Evolutionary conservation across 129 eudicot genomes (phyloP).

Genomic region (Artemisia tridentata): DNA sequence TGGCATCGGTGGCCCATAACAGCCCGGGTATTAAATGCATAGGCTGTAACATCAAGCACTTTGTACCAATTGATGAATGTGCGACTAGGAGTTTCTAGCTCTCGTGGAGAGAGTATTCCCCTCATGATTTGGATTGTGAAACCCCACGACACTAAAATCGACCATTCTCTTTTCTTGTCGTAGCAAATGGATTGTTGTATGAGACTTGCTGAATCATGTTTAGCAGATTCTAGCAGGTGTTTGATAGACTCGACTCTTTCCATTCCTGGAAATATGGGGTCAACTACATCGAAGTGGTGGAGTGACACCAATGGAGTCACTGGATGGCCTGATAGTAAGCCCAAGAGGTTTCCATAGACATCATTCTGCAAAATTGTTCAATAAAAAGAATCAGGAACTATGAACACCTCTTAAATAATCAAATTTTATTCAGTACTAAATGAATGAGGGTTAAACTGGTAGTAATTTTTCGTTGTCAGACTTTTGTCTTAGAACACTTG

Average conservation of each 20-base stretch:
- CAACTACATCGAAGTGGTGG: conserved; percentile 81
- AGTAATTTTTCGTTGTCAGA: too few relatives aligned
- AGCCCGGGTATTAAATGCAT: conserved; percentile 78
- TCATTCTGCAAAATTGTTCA: conserved; percentile 56
- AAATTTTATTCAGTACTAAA: too few relatives aligned
- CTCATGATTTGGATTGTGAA: conserved; percentile 63
- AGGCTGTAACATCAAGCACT: conserved; percentile 70
- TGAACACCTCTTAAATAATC: too few relatives aligned
- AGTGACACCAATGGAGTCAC: conserved; percentile 75
- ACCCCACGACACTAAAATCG: conserved; percentile 79
- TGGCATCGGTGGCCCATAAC: conserved; percentile 63
- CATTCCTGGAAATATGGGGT: conserved; percentile 70
- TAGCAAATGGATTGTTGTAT: conserved; percentile 81
- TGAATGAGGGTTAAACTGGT: too few relatives aligned
- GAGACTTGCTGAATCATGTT: conserved; percentile 62
- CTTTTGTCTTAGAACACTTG: too few relatives aligned
- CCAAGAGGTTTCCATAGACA: conserved; percentile 70
- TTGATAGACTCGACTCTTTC: conserved; percentile 43
- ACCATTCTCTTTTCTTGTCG: conserved; percentile 54
- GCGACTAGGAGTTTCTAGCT: conserved; percentile 64
- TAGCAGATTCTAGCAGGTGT: conserved; percentile 44
- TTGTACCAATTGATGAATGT: conserved; percentile 81
- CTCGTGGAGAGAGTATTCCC: conserved; percentile 66
- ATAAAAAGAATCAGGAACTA: too few relatives aligned
- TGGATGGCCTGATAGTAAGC: conserved; percentile 75